These are phyloP conservation scores for Hypoxylon lienhwacheense DNA, from an alignment of 495 filamentous ascomycete species.

Conservation along the genomic window DNA sequence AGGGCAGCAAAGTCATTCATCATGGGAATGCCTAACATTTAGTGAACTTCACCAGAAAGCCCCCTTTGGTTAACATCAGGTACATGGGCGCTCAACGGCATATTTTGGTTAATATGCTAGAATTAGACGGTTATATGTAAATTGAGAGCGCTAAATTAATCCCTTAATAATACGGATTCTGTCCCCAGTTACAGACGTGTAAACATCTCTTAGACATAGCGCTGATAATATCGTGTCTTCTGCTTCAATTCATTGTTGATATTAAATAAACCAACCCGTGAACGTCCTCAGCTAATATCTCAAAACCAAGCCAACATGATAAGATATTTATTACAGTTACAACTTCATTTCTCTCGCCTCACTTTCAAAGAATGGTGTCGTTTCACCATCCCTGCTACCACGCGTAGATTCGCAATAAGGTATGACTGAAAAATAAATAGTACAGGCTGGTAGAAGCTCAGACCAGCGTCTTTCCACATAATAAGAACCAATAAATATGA, in stretches of 20 bases:
- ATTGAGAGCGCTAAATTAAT: too few relatives aligned
- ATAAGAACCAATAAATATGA: conserved; percentile 1
- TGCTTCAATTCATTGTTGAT: conserved; percentile 1
- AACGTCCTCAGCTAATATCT: background rate
- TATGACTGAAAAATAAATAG: conserved; percentile 12
- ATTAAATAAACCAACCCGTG: too few relatives aligned
- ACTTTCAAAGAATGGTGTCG: conserved; percentile 26
- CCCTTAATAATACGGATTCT: too few relatives aligned
- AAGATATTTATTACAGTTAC: background rate
- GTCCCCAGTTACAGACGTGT: too few relatives aligned
- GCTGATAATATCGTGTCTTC: background rate
- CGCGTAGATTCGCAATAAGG: conserved; percentile 12
- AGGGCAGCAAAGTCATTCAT: conserved; percentile 3
- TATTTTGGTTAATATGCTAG: conserved; percentile 17
- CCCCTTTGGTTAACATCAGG: conserved; percentile 1
- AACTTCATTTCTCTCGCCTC: conserved; percentile 31
- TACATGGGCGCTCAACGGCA: background rate
- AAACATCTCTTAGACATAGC: too few relatives aligned
- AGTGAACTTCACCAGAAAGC: conserved; percentile 10
- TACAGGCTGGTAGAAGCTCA: conserved; percentile 22
- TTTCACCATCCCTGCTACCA: conserved; percentile 35
- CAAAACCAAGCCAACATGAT: background rate
- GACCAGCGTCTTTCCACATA: conserved; percentile 21
- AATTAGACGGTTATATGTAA: conserved; percentile 14
- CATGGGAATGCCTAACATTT: conserved; percentile 7